phyloP scores from a whole-genome alignment of 208 protist genomes.

The Histomonas meleagridis region DNA sequence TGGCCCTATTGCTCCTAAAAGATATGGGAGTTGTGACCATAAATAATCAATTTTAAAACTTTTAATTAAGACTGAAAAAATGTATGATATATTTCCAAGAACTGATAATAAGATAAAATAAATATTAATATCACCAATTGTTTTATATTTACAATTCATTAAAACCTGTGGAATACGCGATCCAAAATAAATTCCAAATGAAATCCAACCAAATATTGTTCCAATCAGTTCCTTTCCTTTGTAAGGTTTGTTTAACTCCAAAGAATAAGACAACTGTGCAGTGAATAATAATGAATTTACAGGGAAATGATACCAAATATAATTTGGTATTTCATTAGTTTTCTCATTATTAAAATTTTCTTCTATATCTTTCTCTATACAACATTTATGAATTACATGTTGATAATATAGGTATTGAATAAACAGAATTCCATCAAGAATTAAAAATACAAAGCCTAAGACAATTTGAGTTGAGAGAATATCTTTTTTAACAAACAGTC shows the following conservation, averaged over 20 bases:
- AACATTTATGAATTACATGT: too few relatives aligned
- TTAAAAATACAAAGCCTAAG: not conserved
- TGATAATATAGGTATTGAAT: not conserved
- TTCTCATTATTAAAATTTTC: too few relatives aligned
- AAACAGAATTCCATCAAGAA: slow-evolving; percentile 22
- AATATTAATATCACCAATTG: not conserved
- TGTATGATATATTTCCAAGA: not conserved
- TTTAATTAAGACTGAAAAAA: not conserved
- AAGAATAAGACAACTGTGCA: not conserved
- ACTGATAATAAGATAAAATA: not conserved
- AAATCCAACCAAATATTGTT: not conserved
- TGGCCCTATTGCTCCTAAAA: not conserved
- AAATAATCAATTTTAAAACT: not conserved
- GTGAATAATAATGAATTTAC: not conserved
- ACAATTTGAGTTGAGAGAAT: not conserved
- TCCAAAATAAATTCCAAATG: not conserved
- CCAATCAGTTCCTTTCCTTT: not conserved
- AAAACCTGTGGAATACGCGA: slow-evolving; percentile 25
- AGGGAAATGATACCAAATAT: too few relatives aligned
- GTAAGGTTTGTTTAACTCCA: not conserved
- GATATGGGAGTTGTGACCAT: not conserved
- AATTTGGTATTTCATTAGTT: too few relatives aligned
- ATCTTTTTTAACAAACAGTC: not conserved
- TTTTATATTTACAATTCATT: not conserved
- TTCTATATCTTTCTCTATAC: too few relatives aligned